phyloP scores from a whole-genome alignment of 352 stramenopile species.

The Pythium rishiriense region DNA sequence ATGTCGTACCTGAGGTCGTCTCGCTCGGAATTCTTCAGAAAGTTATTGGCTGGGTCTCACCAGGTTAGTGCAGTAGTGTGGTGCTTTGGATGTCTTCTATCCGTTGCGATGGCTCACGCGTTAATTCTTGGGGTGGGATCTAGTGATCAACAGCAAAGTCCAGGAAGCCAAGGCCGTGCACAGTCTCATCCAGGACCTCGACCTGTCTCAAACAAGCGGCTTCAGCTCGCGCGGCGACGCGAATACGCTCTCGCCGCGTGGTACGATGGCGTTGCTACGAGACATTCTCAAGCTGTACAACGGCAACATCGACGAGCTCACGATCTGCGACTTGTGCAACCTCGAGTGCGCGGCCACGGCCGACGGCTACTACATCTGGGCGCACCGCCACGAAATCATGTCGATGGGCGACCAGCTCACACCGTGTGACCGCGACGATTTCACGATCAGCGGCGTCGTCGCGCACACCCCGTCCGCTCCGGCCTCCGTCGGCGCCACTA shows the following conservation, averaged over 20 bases:
- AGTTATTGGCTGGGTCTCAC: constrained; percentile 12
- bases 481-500: too few species aligned
- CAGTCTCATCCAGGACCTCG: constrained; percentile 23
- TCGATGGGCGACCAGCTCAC: constrained; percentile 25
- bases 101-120: not conserved
- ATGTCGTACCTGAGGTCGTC: constrained; percentile 19
- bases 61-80: not conserved
- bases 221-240: constrained; percentile 13
- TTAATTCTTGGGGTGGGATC: not conserved
- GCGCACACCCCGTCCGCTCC: not conserved
- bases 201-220: not conserved
- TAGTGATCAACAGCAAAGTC: constrained; percentile 14
- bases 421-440: constrained; percentile 28
- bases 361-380: constrained; percentile 28
- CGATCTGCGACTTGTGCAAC: constrained; percentile 25
- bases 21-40: constrained; percentile 26
- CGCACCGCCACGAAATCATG: constrained; percentile 27
- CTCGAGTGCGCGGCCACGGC: constrained; percentile 23
- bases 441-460: constrained; percentile 12
- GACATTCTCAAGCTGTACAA: constrained; percentile 23
- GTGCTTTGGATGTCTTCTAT: not conserved
- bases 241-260: constrained; percentile 20
- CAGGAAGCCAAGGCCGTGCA: constrained; percentile 11
- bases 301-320: constrained; percentile 25
- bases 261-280: constrained; percentile 24